These are phyloP conservation scores for Russula olivacea DNA, from an alignment of 768 basidiomycete genomes.

Conservation along the genomic window DNA sequence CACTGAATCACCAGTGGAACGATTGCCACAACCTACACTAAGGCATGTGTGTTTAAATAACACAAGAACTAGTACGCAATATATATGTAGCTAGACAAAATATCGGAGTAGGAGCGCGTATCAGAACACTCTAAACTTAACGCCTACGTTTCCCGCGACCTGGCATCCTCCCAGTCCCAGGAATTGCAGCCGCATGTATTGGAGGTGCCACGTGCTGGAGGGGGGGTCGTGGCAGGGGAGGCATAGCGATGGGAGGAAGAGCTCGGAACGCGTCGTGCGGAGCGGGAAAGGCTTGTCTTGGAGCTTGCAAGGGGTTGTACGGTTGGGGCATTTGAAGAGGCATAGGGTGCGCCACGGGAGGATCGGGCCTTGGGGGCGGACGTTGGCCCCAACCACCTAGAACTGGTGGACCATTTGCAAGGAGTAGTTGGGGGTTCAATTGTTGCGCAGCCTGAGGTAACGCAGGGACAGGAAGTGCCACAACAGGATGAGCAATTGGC, in stretches of 20 bases:
- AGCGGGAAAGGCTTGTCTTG: neutral
- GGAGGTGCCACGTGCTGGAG: constrained; percentile 1
- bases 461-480: constrained; percentile 5
- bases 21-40: neutral
- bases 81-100: neutral
- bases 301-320: neutral
- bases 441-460: neutral
- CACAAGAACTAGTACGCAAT: neutral
- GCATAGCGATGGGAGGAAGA: neutral
- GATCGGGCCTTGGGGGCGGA: neutral
- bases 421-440: constrained; percentile 6
- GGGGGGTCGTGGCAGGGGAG: neutral
- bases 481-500: constrained; percentile 18
- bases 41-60: neutral
- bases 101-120: neutral
- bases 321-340: neutral
- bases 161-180: constrained; percentile 1
- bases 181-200: neutral
- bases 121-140: neutral
- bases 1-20: neutral
- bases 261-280: neutral
- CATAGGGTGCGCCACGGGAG: constrained; percentile 3
- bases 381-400: neutral
- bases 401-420: neutral
- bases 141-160: constrained; percentile 1